Evolutionary conservation across 169 alveolate species (phyloP).

Genomic region (Perkinsus chesapeaki): DNA sequence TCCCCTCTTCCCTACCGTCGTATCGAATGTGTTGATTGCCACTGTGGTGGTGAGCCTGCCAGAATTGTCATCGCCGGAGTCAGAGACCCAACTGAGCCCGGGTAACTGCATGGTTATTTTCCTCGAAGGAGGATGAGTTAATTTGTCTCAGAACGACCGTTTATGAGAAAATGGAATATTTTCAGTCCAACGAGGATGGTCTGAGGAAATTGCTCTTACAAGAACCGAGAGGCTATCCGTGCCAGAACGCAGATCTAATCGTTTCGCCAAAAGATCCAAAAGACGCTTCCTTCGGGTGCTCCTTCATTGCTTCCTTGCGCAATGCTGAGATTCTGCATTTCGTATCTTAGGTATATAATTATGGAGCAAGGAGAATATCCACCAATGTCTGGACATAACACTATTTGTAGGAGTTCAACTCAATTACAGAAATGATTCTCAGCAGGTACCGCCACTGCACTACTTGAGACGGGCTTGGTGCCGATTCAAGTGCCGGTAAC

Average conservation of each 20-base stretch:
- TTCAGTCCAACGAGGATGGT: neutral
- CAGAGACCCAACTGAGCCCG: neutral
- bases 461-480: neutral
- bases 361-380: neutral
- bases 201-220: neutral
- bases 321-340: neutral
- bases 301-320: too few species aligned
- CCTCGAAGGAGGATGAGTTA: neutral
- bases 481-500: neutral
- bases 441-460: neutral
- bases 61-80: neutral
- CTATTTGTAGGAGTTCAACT: neutral
- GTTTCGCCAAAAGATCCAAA: neutral
- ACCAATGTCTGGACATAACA: neutral
- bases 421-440: neutral
- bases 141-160: neutral
- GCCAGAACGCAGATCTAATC: neutral
- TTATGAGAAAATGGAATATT: neutral
- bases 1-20: neutral
- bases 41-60: neutral
- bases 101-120: neutral
- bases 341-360: neutral
- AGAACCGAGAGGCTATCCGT: neutral
- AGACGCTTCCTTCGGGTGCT: neutral
- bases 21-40: neutral